Evolutionary conservation across 768 basidiomycete genomes (phyloP), one percentile per base, ranked within the genome.

Genomic region (Tylopilus plumbeoviolaceoides): DNA sequence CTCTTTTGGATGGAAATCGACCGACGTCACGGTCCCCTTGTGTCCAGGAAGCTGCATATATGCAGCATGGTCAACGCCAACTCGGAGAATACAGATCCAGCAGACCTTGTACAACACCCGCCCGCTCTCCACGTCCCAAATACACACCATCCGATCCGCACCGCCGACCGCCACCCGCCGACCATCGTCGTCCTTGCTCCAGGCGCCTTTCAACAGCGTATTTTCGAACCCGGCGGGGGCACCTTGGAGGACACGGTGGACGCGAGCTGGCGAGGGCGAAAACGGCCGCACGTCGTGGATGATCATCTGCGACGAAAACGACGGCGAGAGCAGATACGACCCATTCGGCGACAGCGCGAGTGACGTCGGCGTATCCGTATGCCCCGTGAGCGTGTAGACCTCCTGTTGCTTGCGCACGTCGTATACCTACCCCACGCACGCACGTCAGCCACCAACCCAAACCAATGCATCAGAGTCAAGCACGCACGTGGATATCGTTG

Each of bases 171-270:
- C 92, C 0, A 85, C 90, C 2, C 88, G 80, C 52, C 77, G 76
- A 0, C 93, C 95, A 41, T 79, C 88, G 57, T 92, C 91, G 48
- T 90, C 84, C 61, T 77, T 83, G 64, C 89, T 91, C 95, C 95
- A 99, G 1, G 89, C 85, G 2, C 82, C 91, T 51, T 82, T 78
- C n/a, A 91, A 69, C 28, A 98, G 74, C 0, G 89, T 81, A 53
- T 88, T 85, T 70, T 99, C 97, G 64, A 98, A 98, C 1, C 97
- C 97, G 7, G 94, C 91, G 5, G 95, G 93, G 0, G 93, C 87
- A 36, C 97, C 97, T 28, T 77, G 81, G 27, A 87, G 75, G 5
- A 82, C 70, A 25, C 93, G 85, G 67, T 97, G 91, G 60, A 94
- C 72, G 36, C 93, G 81, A 23, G 83, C 81, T 3, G 91, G 86